A percentile compares a stretch with the other conserved stretches of the same genome.
Conservation (phyloP, 768 basidiomycete genomes). For the Candolleomyces efflorescens region DNA sequence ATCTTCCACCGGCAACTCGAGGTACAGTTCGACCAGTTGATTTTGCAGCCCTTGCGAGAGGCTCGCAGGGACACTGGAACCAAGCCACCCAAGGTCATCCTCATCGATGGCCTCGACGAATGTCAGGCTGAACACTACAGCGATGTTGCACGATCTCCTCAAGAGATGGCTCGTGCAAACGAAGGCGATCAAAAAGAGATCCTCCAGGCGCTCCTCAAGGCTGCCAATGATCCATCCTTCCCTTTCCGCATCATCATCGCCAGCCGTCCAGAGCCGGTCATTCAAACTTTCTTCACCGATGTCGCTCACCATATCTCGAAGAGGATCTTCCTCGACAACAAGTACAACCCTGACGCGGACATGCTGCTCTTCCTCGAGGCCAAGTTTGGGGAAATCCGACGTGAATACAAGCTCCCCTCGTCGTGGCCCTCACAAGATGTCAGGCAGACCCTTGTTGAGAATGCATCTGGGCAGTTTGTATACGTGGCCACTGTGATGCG, state of each 20-base stretch:
- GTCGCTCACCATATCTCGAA: not conserved
- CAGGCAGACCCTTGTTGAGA: not conserved
- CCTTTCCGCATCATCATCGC: slow-evolving; percentile 6
- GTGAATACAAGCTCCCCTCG: slow-evolving; percentile 1
- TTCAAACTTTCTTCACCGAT: not conserved
- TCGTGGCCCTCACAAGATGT: not conserved
- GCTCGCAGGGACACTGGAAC: not conserved
- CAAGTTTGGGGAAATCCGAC: not conserved
- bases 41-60: not conserved
- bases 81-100: not conserved
- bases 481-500: slow-evolving; percentile 12
- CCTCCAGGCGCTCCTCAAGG: not conserved
- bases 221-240: not conserved
- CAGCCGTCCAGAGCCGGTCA: slow-evolving; percentile 6
- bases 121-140: not conserved
- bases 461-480: slow-evolving; percentile 14
- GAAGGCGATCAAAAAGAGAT: slow-evolving; percentile 1
- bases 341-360: slow-evolving; percentile 3
- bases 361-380: not conserved
- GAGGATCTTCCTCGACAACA: slow-evolving; percentile 1
- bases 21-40: not conserved
- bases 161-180: not conserved
- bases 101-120: slow-evolving; percentile 13
- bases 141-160: no score
- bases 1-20: not conserved